phyloP scores from a whole-genome alignment of 306 rosid genomes.

The Castanea crenata region DNA sequence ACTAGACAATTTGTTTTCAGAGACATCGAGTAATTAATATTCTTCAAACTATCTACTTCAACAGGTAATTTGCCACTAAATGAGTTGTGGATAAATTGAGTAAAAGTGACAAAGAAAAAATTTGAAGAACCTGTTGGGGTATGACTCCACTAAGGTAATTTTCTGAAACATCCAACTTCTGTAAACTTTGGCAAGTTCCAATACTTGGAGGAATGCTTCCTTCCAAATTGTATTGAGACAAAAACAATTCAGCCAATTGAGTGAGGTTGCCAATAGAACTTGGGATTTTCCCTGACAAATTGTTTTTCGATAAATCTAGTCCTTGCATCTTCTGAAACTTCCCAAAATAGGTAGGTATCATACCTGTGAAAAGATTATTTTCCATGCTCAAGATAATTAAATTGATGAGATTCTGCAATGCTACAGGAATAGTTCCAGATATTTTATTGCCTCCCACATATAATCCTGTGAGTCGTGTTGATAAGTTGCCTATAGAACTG shows the following conservation, averaged over 20 bases:
- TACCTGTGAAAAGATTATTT: not conserved
- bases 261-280: constrained; percentile 28
- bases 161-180: not conserved
- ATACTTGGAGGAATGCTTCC: constrained; percentile 35
- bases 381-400: not conserved
- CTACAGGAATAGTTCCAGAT: constrained; percentile 20
- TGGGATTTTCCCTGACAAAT: constrained; percentile 22
- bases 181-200: constrained; percentile 7
- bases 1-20: constrained; percentile 22
- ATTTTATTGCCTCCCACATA: constrained; percentile 1
- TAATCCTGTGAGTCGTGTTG: not conserved
- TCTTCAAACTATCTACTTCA: constrained; percentile 8
- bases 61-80: constrained; percentile 18
- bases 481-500: constrained; percentile 24
- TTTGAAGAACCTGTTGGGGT: not conserved
- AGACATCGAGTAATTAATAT: constrained; percentile 16
- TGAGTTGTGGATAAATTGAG: constrained; percentile 31
- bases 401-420: constrained; percentile 18
- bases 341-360: constrained; percentile 23
- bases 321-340: constrained; percentile 9
- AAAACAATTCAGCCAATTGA: not conserved
- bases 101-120: constrained; percentile 1
- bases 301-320: not conserved
- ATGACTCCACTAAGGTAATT: constrained; percentile 33
- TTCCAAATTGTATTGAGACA: constrained; percentile 15